Evolutionary conservation across 352 stramenopile species (phyloP).

Genomic region (Globisporangium cylindrosporum): DNA sequence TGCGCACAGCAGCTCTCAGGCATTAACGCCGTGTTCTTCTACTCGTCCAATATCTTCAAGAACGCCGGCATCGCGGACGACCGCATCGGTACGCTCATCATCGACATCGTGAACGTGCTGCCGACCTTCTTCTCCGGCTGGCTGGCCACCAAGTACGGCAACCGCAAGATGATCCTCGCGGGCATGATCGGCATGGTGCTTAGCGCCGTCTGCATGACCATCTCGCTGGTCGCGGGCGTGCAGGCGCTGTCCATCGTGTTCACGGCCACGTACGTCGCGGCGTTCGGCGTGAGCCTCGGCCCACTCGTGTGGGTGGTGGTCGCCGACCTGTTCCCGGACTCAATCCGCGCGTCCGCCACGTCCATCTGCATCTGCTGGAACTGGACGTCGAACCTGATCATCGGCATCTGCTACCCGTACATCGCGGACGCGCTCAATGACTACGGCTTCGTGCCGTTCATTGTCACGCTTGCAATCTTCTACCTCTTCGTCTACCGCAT

Average conservation of each 20-base stretch:
- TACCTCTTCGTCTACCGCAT: neutral
- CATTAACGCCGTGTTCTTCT: constrained; percentile 58
- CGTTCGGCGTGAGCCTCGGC: constrained; percentile 62
- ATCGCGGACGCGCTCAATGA: constrained; percentile 28
- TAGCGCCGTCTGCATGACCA: constrained; percentile 44
- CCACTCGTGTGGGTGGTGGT: constrained; percentile 62
- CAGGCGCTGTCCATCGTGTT: constrained; percentile 46
- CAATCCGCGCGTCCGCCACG: constrained; percentile 39
- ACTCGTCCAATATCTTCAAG: constrained; percentile 44
- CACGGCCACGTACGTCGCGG: constrained; percentile 54
- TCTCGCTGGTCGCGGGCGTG: constrained; percentile 29
- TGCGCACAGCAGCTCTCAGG: constrained; percentile 52
- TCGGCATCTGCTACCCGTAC: constrained; percentile 41
- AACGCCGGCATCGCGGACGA: constrained; percentile 36
- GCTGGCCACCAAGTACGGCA: constrained; percentile 42
- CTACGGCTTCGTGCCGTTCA: constrained; percentile 32
- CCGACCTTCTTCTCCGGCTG: constrained; percentile 30
- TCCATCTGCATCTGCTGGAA: constrained; percentile 34
- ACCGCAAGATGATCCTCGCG: constrained; percentile 49
- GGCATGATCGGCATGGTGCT: constrained; percentile 42
- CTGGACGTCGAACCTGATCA: constrained; percentile 28
- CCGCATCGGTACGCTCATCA: constrained; percentile 37
- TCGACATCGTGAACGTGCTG: constrained; percentile 46
- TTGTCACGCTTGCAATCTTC: constrained; percentile 25
- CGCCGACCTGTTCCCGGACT: constrained; percentile 57